Conservation (phyloP, 495 filamentous ascomycete genomes). For the Penicillium waksmanii region DNA sequence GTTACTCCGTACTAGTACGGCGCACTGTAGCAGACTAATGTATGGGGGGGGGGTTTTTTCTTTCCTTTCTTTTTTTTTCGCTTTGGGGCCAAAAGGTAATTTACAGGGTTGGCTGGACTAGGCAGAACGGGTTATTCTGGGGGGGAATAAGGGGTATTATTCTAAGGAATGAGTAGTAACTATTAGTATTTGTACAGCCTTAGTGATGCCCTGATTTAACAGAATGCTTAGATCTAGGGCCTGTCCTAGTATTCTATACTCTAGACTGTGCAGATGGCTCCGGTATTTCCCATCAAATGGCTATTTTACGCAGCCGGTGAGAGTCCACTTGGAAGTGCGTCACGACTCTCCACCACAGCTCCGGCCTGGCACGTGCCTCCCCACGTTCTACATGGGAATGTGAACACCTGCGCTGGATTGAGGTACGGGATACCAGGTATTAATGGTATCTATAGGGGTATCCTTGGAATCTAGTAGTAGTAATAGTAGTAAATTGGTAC, state of each 20-base stretch:
- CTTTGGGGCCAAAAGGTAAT: constrained; percentile 3
- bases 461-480: not conserved
- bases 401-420: too few relatives aligned
- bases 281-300: not conserved
- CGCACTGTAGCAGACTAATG: too few relatives aligned
- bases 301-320: not conserved
- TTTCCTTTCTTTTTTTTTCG: constrained; percentile 8
- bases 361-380: constrained; percentile 19
- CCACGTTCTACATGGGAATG: constrained; percentile 14
- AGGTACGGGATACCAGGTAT: too few relatives aligned
- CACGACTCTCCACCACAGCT: constrained; percentile 15
- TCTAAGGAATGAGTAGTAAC: not conserved
- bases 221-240: too few relatives aligned
- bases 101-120: constrained; percentile 1
- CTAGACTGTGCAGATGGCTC: too few relatives aligned
- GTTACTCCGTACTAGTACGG: too few relatives aligned
- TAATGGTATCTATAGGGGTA: not conserved
- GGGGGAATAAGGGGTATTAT: not conserved
- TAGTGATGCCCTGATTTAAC: too few relatives aligned
- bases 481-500: not conserved
- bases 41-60: too few relatives aligned
- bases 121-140: not conserved
- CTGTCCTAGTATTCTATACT: too few relatives aligned
- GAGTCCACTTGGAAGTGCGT: constrained; percentile 6
- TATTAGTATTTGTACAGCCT: too few relatives aligned